Base-by-base conservation (phyloP, 495 filamentous ascomycete genomes). In the Neurospora sp. region DNA sequence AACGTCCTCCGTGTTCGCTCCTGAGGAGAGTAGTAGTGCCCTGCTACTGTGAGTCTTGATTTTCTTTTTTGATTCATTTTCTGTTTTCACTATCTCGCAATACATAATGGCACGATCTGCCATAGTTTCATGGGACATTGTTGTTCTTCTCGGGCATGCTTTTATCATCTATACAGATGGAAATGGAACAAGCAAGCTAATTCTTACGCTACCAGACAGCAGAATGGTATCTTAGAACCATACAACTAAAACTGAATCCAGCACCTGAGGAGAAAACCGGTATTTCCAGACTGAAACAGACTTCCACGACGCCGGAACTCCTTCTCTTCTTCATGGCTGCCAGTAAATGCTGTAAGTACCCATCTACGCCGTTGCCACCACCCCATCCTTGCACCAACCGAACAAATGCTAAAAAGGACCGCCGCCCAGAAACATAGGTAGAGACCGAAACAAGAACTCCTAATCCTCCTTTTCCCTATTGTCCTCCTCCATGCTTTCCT, bases 391-490 rank as follows among this genome's bases (percentile, higher is more conserved):
- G 10, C 20, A 54, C 20, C 46, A 6, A 12, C 10, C 10, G 20
- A 54, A 27, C 4, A 27, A 8, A 62, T 35, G 14, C 69, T n/a
- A 74, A 3, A 72, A 76, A 3, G 71, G 69, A 3, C 76, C 74
- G 4, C 76, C 76, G 12, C 76, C 72, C 3, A 77, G n/a, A 31
- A 77, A 77, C 48, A 72, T 71, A 14, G 76, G 74, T 5, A 77
- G 14, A 66, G 41, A 38, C 8, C 42, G 62, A 35, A 62, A 35
- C 54, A 27, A 35, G 23, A 35, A 16, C 12, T 31, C 48, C 23
- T 31, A 62, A 62, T 31, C 5, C 14, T 31, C 12, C 2, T 16
- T 35, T 35, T 35, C 14, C 54, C 27, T 62, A 10, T 18, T 62
- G 54, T 18, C 20, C 27, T 18, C 5, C 12, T 35, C 54, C 27